phyloP scores from a whole-genome alignment of 108 stramenopile species.

The Aurantiochytrium sp. region DNA sequence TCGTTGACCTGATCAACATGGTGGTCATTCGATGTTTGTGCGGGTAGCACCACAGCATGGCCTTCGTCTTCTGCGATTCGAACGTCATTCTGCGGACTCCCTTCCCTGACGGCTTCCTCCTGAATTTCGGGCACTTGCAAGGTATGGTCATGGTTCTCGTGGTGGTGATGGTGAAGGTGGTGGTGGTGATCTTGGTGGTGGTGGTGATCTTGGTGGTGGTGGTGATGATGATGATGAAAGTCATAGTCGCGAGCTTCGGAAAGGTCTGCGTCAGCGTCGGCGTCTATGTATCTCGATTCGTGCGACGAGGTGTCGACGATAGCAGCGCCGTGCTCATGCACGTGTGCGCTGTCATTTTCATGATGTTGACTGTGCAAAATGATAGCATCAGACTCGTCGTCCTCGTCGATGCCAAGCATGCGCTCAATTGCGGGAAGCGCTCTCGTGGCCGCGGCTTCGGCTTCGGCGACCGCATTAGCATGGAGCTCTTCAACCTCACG shows the following conservation, averaged over 20 bases:
- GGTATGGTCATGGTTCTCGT: neutral
- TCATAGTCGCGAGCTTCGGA: neutral
- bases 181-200: neutral
- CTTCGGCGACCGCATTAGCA: neutral
- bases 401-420: neutral
- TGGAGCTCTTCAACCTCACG: neutral
- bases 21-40: too few relatives aligned
- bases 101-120: neutral
- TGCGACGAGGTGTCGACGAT: too few relatives aligned
- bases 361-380: too few relatives aligned
- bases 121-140: neutral
- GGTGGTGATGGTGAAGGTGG: neutral
- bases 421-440: neutral
- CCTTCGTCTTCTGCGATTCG: too few relatives aligned
- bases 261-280: too few relatives aligned
- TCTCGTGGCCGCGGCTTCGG: neutral
- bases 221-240: neutral
- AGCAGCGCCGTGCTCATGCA: too few relatives aligned
- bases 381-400: neutral
- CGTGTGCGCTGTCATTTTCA: too few relatives aligned
- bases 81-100: too few relatives aligned
- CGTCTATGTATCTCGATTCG: too few relatives aligned
- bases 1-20: neutral
- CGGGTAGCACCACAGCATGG: too few relatives aligned
- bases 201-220: neutral